A percentile compares a stretch with the other conserved stretches of the same genome.
Conservation (phyloP, 345 rosid genomes). For the Moricandia moricandioides region DNA sequence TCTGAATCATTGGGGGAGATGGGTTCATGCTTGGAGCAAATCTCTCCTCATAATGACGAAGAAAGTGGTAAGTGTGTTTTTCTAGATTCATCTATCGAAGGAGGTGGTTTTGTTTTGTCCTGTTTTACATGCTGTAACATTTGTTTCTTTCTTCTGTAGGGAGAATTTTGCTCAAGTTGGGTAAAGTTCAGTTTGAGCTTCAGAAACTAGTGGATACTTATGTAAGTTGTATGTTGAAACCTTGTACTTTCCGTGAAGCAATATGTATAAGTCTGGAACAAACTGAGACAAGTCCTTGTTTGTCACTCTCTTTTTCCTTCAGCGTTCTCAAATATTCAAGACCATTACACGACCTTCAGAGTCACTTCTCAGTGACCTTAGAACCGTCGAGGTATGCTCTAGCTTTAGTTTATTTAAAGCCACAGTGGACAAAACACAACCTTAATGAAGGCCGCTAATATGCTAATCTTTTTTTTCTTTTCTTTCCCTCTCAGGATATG, state of each 20-base stretch:
- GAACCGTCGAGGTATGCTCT: slow-evolving; percentile 76
- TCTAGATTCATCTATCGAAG: not conserved
- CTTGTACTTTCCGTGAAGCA: slow-evolving; percentile 7
- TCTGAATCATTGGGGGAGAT: slow-evolving; percentile 91
- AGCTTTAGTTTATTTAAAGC: not conserved
- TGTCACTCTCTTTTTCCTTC: slow-evolving; percentile 23
- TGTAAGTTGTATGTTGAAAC: slow-evolving; percentile 56
- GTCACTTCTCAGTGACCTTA: slow-evolving; percentile 88
- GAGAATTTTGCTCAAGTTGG: slow-evolving; percentile 59
- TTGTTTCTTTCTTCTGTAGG: slow-evolving; percentile 46
- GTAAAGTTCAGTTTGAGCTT: slow-evolving; percentile 83
- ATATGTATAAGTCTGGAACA: not conserved
- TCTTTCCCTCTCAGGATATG: slow-evolving; percentile 72
- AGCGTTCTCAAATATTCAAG: slow-evolving; percentile 76
- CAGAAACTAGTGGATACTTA: slow-evolving; percentile 81
- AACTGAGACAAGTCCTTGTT: slow-evolving; percentile 12
- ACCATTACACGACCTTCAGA: slow-evolving; percentile 94
- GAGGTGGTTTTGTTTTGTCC: not conserved
- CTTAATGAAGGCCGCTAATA: not conserved
- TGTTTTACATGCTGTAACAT: slow-evolving; percentile 14
- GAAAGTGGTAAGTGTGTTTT: slow-evolving; percentile 61
- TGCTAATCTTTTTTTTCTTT: not conserved
- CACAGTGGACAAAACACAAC: not conserved
- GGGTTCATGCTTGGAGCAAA: slow-evolving; percentile 91
- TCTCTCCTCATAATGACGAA: slow-evolving; percentile 64